Percentiles rank a stretch among this genome's conserved stretches.
Evolutionary conservation across 2,329 filamentous ascomycete species (phyloP).

Genomic region (Penicillium hesseltinei): DNA sequence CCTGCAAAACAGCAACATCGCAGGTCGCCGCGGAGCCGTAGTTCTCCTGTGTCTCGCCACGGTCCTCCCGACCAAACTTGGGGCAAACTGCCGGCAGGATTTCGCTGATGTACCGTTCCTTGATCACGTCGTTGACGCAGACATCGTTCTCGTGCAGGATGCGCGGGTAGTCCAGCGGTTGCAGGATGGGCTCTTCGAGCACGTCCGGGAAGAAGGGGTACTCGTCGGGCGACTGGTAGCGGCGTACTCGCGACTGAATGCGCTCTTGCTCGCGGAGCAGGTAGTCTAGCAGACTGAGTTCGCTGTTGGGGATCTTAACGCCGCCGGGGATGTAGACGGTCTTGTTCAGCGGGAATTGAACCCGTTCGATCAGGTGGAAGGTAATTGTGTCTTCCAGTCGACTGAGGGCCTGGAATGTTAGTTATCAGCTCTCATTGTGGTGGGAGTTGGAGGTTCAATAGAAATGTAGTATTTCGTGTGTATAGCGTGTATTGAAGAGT

Average conservation of each 20-base stretch:
- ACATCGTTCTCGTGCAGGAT: slow-evolving; percentile 87
- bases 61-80: slow-evolving; percentile 70
- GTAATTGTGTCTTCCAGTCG: slow-evolving; percentile 97
- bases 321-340: slow-evolving; percentile 81
- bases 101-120: slow-evolving; percentile 74
- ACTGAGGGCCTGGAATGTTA: slow-evolving; percentile 49
- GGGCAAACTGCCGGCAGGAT: slow-evolving; percentile 82
- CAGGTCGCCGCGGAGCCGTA: slow-evolving; percentile 90
- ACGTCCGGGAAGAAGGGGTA: slow-evolving; percentile 92
- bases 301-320: slow-evolving; percentile 70
- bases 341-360: slow-evolving; percentile 91
- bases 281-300: slow-evolving; percentile 89
- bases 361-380: slow-evolving; percentile 93
- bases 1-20: slow-evolving; percentile 87
- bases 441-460: not conserved
- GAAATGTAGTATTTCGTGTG: not conserved
- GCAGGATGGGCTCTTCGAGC: slow-evolving; percentile 77
- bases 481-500: not conserved
- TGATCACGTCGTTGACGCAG: slow-evolving; percentile 85
- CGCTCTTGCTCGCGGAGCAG: slow-evolving; percentile 86
- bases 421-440: not conserved
- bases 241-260: slow-evolving; percentile 86
- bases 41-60: slow-evolving; percentile 85
- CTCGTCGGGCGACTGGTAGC: slow-evolving; percentile 94
- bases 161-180: slow-evolving; percentile 79